Evolutionary conservation across 176 grass and related monocot species (phyloP).

Genomic region (Oryza australiensis): DNA sequence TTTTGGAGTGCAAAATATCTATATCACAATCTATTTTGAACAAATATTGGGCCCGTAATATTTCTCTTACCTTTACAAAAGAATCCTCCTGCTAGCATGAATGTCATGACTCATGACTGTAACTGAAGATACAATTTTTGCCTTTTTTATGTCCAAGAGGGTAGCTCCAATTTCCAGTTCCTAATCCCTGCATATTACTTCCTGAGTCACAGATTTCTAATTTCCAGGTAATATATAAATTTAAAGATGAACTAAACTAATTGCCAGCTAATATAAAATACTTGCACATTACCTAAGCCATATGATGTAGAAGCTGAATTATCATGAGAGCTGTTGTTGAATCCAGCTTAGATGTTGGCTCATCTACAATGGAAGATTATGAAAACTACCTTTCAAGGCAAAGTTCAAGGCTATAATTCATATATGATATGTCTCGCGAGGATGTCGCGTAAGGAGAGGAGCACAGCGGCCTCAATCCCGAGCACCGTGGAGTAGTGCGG

Average conservation of each 20-base stretch:
- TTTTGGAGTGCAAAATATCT: too few species aligned
- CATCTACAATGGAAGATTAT: not conserved
- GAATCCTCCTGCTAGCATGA: constrained; percentile 95
- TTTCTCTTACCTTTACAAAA: constrained; percentile 79
- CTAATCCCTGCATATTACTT: constrained; percentile 55
- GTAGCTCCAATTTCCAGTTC: constrained; percentile 81
- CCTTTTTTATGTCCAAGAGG: constrained; percentile 91
- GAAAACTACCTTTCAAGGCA: constrained; percentile 67
- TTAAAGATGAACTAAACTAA: constrained; percentile 24
- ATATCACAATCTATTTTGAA: too few species aligned
- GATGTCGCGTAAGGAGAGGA: too few species aligned
- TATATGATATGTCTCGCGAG: constrained; percentile 92
- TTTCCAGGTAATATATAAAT: too few species aligned
- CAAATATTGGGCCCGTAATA: too few species aligned
- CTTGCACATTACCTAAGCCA: constrained; percentile 66
- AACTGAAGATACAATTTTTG: constrained; percentile 94
- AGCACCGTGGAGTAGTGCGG: too few species aligned
- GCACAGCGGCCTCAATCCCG: too few species aligned
- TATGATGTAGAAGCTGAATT: constrained; percentile 78
- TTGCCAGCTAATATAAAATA: constrained; percentile 27
- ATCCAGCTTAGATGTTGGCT: too few species aligned
- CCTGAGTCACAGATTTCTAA: constrained; percentile 13
- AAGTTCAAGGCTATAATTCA: too few species aligned
- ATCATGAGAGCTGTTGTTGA: too few species aligned
- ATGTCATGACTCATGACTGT: constrained; percentile 98